Conservation (phyloP, 306 rosid genomes). For the Benincasa hispida region DNA sequence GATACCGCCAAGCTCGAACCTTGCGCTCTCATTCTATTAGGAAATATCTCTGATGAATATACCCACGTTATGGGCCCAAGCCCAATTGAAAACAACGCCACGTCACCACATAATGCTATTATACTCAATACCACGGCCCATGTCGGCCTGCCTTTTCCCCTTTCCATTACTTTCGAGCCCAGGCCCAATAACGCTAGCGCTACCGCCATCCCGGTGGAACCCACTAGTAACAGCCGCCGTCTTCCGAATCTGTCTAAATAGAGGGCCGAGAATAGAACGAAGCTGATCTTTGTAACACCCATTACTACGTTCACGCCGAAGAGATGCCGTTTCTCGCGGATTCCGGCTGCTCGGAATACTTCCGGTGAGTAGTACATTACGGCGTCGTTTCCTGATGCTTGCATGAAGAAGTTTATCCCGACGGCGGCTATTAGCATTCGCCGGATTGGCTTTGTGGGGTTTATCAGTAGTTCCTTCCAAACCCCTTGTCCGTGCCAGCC, state of each 20-base stretch:
- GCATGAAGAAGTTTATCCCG: slow-evolving; percentile 85
- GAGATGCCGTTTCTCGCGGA: slow-evolving; percentile 32
- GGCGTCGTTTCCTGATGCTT: slow-evolving; percentile 89
- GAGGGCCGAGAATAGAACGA: slow-evolving; percentile 44
- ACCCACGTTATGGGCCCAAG: slow-evolving; percentile 89
- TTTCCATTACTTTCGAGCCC: slow-evolving; percentile 39
- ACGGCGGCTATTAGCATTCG: slow-evolving; percentile 54
- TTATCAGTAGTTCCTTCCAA: slow-evolving; percentile 56
- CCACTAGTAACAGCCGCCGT: slow-evolving; percentile 58
- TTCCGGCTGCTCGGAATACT: slow-evolving; percentile 63
- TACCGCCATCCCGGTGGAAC: slow-evolving; percentile 43
- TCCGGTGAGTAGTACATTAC: slow-evolving; percentile 71
- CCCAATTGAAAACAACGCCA: slow-evolving; percentile 75
- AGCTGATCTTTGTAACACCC: slow-evolving; percentile 54
- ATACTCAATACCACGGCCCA: slow-evolving; percentile 50
- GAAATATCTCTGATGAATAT: slow-evolving; percentile 65
- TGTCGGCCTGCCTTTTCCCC: slow-evolving; percentile 14
- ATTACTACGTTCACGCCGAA: slow-evolving; percentile 51
- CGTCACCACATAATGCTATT: slow-evolving; percentile 43
- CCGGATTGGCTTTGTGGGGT: slow-evolving; percentile 33
- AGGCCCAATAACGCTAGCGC: slow-evolving; percentile 45
- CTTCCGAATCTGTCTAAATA: slow-evolving; percentile 57
- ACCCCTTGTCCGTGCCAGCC: slow-evolving; percentile 31
- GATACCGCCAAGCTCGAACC: slow-evolving; percentile 55
- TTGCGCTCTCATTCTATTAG: slow-evolving; percentile 57